A percentile compares a stretch with the other conserved stretches of the same genome.
Conservation (phyloP, 2,329 filamentous ascomycete species). For the Aciculosporium take region DNA sequence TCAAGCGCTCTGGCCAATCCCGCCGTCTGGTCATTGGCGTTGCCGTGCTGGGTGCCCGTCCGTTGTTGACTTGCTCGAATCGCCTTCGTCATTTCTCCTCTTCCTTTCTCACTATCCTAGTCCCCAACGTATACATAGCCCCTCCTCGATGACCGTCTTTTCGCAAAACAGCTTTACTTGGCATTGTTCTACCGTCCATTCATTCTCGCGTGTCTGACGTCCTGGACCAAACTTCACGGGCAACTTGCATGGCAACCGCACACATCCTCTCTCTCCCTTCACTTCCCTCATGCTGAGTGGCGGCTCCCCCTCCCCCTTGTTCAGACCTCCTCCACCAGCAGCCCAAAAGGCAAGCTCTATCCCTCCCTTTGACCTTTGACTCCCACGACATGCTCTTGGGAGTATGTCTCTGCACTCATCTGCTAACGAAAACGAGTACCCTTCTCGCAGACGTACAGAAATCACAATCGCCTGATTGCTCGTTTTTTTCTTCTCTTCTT, state of each 20-base stretch:
- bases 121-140: no score
- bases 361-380: constrained; percentile 3
- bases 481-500: constrained; percentile 1
- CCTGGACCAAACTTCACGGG: no score
- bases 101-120: no score
- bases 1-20: background rate
- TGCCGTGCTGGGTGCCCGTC: background rate
- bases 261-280: constrained; percentile 2
- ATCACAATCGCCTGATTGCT: constrained; percentile 3
- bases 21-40: background rate
- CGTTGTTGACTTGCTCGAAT: background rate
- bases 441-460: constrained; percentile 3
- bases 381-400: background rate
- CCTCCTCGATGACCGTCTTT: no score
- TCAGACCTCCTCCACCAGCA: constrained; percentile 4
- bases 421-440: constrained; percentile 4
- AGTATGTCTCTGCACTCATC: background rate
- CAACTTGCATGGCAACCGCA: background rate
- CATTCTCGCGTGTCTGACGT: background rate
- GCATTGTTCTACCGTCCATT: no score
- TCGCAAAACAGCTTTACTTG: background rate
- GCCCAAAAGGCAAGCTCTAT: constrained; percentile 4
- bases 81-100: background rate
- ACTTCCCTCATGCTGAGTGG: constrained; percentile 2
- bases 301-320: constrained; percentile 2